phyloP scores from a whole-genome alignment of 129 eudicot genomes.

The Apium graveolens region DNA sequence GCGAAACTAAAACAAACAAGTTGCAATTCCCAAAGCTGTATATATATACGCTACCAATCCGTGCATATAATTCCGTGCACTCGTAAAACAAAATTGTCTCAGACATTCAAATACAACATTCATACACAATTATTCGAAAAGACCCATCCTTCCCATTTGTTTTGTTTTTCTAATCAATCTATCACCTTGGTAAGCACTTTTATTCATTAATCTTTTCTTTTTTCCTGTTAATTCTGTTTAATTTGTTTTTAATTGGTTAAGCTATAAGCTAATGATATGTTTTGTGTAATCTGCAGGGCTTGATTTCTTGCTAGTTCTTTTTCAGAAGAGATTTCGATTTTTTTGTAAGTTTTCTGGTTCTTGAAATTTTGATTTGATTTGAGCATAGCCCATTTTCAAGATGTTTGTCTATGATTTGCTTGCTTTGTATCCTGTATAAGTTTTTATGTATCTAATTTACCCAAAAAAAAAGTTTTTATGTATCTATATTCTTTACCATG shows the following conservation, averaged over 20 bases:
- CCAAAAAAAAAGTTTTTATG: no score
- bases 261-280: neutral
- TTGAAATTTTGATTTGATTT: neutral
- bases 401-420: neutral
- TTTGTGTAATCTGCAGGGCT: neutral
- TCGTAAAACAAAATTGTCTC: neutral
- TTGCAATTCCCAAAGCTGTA: neutral
- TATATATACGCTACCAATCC: neutral
- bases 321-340: neutral
- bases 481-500: no score
- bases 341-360: neutral
- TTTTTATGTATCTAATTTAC: no score
- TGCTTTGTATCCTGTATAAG: no score
- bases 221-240: neutral
- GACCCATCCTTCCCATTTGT: no score
- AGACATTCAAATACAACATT: no score
- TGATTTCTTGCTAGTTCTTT: neutral
- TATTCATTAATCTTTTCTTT: neutral
- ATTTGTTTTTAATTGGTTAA: neutral
- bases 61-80: neutral
- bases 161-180: neutral
- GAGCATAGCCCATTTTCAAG: neutral
- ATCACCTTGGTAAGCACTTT: neutral
- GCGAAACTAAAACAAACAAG: neutral
- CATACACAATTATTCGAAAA: no score